Base-by-base conservation (phyloP, 495 filamentous ascomycete genomes). In the Echria macrotheca region DNA sequence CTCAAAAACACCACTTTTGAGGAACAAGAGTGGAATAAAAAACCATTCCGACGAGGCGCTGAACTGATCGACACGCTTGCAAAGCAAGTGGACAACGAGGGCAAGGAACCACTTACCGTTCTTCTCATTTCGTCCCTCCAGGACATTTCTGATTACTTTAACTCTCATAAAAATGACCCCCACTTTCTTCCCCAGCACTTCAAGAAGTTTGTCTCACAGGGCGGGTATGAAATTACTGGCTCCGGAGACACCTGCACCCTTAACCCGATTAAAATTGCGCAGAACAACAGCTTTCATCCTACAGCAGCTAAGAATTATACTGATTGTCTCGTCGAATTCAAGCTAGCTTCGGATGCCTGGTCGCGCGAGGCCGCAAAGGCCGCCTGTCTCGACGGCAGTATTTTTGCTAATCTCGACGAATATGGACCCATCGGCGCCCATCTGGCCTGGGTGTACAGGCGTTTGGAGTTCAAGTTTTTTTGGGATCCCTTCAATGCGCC, bases 401-500 rank as follows among this genome's bases (percentile, higher is more conserved):
- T 50, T 5, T 49, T 57, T 17, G 10, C 47, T 28, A 11, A 43
- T 1, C 45, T 49, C 4, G 32, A 33, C 18, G 1, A 36, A 17
- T 33, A 29, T 26, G 54, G 54, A 0, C 54, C 50, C 3, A 57
- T 57, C 26, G 54, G 54, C 23, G 11, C 40, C 3, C 54, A 57
- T 18, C 45, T 57, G 17, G 9, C 24, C 14, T 57, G 54, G 54
- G 17, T 49, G 26, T 53, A 44, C 36, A 18, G 38, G 29, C 50
- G 54, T 7, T 46, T 50, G 36, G 54, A 57, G 23, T 53, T 57
- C 54, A 57, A 57, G 23, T 57, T 57, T 50, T 57, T 37, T 41
- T 57, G 50, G 50, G 54, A 57, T 14, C 50, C 54, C 9, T 37
- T 24, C 41, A 49, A 57, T 36, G 44, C 38, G 17, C 54, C 50